Conservation (phyloP, 257 asterid species). For the Solanum raphanifolium region DNA sequence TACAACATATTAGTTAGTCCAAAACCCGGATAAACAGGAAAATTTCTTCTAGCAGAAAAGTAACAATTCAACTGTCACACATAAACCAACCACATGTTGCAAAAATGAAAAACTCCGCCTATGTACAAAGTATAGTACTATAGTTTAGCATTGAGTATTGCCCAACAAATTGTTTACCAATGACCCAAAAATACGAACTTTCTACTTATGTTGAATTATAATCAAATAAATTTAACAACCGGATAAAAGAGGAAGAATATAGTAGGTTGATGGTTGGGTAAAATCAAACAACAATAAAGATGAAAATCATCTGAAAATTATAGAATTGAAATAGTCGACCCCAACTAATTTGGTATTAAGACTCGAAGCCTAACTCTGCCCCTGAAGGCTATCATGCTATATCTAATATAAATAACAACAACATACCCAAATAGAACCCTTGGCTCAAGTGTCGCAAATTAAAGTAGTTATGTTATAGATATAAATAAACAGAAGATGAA, state of each 20-base stretch:
- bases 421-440: neutral
- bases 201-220: neutral
- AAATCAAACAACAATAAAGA: neutral
- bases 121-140: neutral
- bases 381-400: neutral
- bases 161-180: neutral
- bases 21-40: neutral
- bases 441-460: neutral
- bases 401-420: neutral
- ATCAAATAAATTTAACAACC: neutral
- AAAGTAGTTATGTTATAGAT: neutral
- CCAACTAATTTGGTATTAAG: neutral
- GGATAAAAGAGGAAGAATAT: neutral
- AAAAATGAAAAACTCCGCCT: neutral
- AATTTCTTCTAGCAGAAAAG: neutral
- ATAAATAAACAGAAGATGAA: neutral
- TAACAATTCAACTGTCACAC: neutral
- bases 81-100: neutral
- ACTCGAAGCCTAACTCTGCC: neutral
- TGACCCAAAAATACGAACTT: neutral
- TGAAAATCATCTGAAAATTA: neutral
- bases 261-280: neutral
- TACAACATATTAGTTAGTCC: neutral
- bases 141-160: too few species aligned
- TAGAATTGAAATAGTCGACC: neutral